Conservation (phyloP, 371 early-diverging fungal genomes). For the Umbelopsis sp. region DNA sequence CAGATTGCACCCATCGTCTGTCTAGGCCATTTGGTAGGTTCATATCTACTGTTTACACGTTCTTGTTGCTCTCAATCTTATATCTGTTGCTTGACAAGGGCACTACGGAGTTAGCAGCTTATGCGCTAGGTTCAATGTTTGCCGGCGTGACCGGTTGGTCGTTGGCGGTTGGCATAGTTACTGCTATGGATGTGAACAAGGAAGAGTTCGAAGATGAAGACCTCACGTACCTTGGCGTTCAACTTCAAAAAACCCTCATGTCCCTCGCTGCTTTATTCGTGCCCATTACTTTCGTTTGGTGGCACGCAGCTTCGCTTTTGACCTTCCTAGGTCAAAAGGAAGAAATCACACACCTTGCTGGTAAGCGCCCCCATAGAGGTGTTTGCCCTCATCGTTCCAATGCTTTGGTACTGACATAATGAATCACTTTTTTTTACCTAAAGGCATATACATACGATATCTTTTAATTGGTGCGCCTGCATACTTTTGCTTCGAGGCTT, state of each 20-base stretch:
- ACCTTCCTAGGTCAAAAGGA: constrained; percentile 56
- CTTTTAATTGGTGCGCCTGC: constrained; percentile 16
- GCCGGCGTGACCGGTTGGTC: constrained; percentile 33
- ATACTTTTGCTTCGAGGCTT: constrained; percentile 39
- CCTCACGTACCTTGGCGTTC: constrained; percentile 67
- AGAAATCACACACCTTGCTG: constrained; percentile 49
- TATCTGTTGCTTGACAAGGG: constrained; percentile 21
- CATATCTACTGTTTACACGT: no score
- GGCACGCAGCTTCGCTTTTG: constrained; percentile 46
- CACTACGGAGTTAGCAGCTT: constrained; percentile 39
- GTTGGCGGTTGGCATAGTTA: constrained; percentile 35
- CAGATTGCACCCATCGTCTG: constrained; percentile 48
- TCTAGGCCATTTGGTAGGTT: constrained; percentile 42
- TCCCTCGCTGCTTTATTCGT: constrained; percentile 52
- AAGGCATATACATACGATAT: background rate
- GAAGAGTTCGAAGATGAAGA: constrained; percentile 21
- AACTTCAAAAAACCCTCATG: constrained; percentile 58
- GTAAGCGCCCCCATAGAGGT: background rate
- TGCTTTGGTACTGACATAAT: background rate
- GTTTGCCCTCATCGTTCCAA: background rate
- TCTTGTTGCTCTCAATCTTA: no score
- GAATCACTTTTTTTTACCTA: background rate
- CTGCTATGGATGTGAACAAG: constrained; percentile 36
- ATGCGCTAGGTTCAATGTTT: constrained; percentile 42
- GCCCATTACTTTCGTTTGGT: constrained; percentile 70